Evolutionary conservation across 1,284 basidiomycete genomes (phyloP), one percentile per base, ranked within the genome.

Genomic region (Cryptococcus floricola): DNA sequence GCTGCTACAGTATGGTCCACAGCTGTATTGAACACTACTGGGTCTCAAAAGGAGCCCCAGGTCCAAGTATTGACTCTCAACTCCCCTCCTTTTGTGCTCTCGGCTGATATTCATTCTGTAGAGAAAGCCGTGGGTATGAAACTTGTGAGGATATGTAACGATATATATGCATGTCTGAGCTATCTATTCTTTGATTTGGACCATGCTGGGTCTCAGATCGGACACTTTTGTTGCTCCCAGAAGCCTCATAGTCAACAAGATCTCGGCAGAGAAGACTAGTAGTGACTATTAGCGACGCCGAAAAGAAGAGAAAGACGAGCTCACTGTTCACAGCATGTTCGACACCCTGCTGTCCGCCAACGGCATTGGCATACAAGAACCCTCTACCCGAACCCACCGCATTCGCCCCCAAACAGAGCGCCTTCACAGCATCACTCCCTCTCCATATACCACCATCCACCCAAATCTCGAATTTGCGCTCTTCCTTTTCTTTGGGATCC

Each of bases 341-440:
- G 13, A 92, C 90, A 1, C 93, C 93, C 12, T 83, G 81, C 61
- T 86, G 84, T 1, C 91, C 92, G 56, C 91, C 94, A 5, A 89
- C 89, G 82, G 88, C 88, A 77, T 94, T 90, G 1, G 89, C 90
- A 67, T 88, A 94, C n/a, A 96, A 80, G 80, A 95, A 93, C 1
- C 88, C 83, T 28, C 93, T 83, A 0, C 93, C 93, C 25, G 97
- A 79, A 1, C 94, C 93, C 6, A 95, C 91, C 4, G 89, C 91
- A 61, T 80, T 87, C 1, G 93, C 94, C 39, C 93, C 94, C 27
- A 97, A 80, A 63, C 91, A 94, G 2, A 97, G 77, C 0, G 92
- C 91, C 76, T 97, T 97, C 52, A 97, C 77, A 8, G 95, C 86
- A 73, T 94, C 91, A 81, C 89, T 92, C 23, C 93, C 93, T 44